These are phyloP conservation scores for Sarcodon sp. DNA, from an alignment of 768 basidiomycete species.

Conservation along the genomic window DNA sequence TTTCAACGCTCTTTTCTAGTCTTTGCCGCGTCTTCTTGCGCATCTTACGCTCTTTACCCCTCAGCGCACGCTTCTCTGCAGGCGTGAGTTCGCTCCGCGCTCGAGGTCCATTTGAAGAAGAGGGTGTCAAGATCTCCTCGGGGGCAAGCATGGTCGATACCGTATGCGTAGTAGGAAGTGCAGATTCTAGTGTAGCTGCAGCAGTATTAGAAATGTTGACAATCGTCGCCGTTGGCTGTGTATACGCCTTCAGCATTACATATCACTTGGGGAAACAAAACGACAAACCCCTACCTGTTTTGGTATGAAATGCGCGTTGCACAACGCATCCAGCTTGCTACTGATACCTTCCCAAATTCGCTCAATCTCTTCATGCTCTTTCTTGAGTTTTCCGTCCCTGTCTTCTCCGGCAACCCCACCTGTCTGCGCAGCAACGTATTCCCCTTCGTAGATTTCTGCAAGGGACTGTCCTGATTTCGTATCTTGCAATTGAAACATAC, in stretches of 20 bases:
- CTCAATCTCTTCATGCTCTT: conserved; percentile 84
- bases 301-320: conserved; percentile 91
- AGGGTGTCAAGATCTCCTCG: conserved; percentile 74
- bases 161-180: conserved; percentile 74
- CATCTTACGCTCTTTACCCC: conserved; percentile 56
- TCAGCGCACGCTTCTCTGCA: conserved; percentile 61
- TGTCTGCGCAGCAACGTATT: conserved; percentile 60
- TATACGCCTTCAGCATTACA: conserved; percentile 2
- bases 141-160: conserved; percentile 78
- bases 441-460: conserved; percentile 93
- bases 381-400: conserved; percentile 76
- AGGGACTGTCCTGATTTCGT: conserved; percentile 80
- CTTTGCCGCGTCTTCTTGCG: conserved; percentile 55
- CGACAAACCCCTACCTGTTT: conserved; percentile 52
- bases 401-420: conserved; percentile 51
- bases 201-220: conserved; percentile 74
- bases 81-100: conserved; percentile 78
- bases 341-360: conserved; percentile 77
- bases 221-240: conserved; percentile 80
- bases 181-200: conserved; percentile 77
- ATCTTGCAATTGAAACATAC: conserved; percentile 81
- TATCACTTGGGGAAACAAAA: conserved; percentile 2
- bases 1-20: conserved; percentile 53
- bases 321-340: conserved; percentile 82
- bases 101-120: conserved; percentile 36